Percentiles rank a stretch among this genome's conserved stretches.
These are phyloP conservation scores for Rhodofomes roseus DNA, from an alignment of 1,284 basidiomycete genomes.

Conservation along the genomic window DNA sequence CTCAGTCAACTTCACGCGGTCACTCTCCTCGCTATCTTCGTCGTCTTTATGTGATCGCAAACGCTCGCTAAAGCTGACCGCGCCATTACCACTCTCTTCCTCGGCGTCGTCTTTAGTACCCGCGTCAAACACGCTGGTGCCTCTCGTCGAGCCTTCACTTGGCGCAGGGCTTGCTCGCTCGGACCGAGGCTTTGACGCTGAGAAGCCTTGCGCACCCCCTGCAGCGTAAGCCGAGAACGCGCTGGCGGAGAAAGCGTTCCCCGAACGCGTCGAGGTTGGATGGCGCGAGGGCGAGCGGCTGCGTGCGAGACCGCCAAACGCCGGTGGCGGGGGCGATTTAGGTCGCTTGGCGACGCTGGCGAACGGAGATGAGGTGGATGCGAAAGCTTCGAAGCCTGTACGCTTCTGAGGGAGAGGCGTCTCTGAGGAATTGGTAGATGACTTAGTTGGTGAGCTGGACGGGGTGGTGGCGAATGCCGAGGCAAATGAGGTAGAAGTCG, in stretches of 20 bases:
- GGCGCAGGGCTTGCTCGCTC: conserved; percentile 46
- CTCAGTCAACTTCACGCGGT: conserved; percentile 51
- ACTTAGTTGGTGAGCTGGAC: conserved; percentile 8
- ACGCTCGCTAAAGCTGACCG: conserved; percentile 53
- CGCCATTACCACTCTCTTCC: conserved; percentile 35
- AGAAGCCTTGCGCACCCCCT: conserved; percentile 46
- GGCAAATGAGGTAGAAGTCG: conserved; percentile 12
- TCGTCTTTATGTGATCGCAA: conserved; percentile 47
- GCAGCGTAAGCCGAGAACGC: conserved; percentile 61
- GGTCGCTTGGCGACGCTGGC: conserved; percentile 41
- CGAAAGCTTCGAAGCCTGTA: conserved; percentile 70
- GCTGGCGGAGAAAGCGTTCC: conserved; percentile 27
- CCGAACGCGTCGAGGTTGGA: conserved; percentile 10
- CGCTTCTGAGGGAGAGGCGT: conserved; percentile 23
- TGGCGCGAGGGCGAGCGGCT: conserved; percentile 23
- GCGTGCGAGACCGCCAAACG: conserved; percentile 15
- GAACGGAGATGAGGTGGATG: conserved; percentile 67
- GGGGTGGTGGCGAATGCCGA: conserved; percentile 10
- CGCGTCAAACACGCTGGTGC: conserved; percentile 10
- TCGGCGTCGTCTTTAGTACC: conserved; percentile 25
- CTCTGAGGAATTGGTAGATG: conserved; percentile 7
- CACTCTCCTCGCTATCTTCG: conserved; percentile 46
- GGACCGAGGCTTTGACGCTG: conserved; percentile 36
- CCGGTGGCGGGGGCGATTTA: conserved; percentile 27
- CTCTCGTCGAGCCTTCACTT: conserved; percentile 23